Evolutionary conservation across 2,329 filamentous ascomycete species (phyloP), one percentile per base, ranked within the genome.

Genomic region (Ophiosphaerella narmari): DNA sequence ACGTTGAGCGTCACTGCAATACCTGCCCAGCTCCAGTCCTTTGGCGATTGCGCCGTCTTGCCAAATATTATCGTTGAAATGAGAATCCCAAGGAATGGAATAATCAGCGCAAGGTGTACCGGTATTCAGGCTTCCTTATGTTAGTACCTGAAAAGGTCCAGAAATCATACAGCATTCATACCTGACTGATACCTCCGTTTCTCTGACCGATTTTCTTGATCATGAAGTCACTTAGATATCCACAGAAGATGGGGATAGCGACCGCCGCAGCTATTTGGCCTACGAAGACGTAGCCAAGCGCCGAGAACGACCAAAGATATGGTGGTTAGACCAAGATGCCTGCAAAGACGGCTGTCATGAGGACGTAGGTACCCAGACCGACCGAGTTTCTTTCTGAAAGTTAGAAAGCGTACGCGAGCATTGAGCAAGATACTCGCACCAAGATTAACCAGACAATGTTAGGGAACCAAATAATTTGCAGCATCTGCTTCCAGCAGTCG

Each of bases 281-380:
- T 0, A 40, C 46, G 9, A 55, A 55, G 4, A 55, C 49, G 35
- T 55, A 55, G 9, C 53, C 53, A 14, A 55, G 37, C 24, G 48
- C 42, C 3, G 46, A 33, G 33, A 44, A 55, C n/a, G 42, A 43
- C 53, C 53, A 55, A 18, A 39, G 40, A 16, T 41, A 55, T 13
- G 53, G 49, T 7, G 53, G 53, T 5, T 44, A 36, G 11, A 55
- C 46, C 5, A 55, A 42, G 3, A 53, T 39, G 7, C 40, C 46
- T 9, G 53, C 53, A 29, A 55, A 55, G 8, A 55, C 26, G 3
- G 53, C 53, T 11, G 53, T 43, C 46, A 55, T 53, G 35, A 55
- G 49, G 12, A 55, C 50, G 32, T 55, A 55, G 11, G 53, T 46
- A 7, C 53, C 53, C 7, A 55, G 43, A 6, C 42, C 46, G 2